Evolutionary conservation across 371 early-diverging fungal species (phyloP), one percentile per base, ranked within the genome.

Genomic region (Syncephalastrum contaminatum): DNA sequence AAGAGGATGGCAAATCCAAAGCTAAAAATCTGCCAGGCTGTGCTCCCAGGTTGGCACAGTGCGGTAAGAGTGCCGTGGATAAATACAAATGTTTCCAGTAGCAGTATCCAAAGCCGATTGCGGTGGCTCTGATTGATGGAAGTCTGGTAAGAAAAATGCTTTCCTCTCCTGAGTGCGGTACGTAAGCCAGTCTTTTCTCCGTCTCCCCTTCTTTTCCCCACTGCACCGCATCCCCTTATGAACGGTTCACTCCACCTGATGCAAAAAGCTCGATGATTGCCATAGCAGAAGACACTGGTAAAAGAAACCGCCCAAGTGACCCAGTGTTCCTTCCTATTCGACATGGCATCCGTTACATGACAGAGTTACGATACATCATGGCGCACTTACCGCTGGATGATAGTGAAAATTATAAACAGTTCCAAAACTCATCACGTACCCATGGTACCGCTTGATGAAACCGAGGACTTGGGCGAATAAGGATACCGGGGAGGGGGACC

Each of bases 381-480:
- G 3, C 25, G 30, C 43, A 40, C 53, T 59, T 69, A 72, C 72
- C 56, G 64, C 64, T 36, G 76, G 76, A 55, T 75, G 76, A 55
- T 75, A 75, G 43, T 75, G 76, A 27, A 75, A 75, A 21, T 72
- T 72, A 21, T 60, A 56, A 6, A 75, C 72, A 19, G 70, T 75
- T 1, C 72, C 75, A 62, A 71, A 71, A 27, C 76, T 75, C 56
- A 75, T 66, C n/a, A 65, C 54, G 47, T 75, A 75, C 1, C 76
- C 76, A 46, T 75, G 76, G 19, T 75, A 75, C 44, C 66, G 65
- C 63, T 60, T 61, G 15, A 59, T 40, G 59, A 75, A 72, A 6
- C 54, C 50, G n/a, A 75, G 61, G 10, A 72, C 51, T n/a, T 63
- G 48, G 41, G 64, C 56, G n/a, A 61, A 53, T 20, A 47, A 48